Evolutionary conservation across 73 alveolate species (phyloP).

Genomic region (Paraurostyla sp.): DNA sequence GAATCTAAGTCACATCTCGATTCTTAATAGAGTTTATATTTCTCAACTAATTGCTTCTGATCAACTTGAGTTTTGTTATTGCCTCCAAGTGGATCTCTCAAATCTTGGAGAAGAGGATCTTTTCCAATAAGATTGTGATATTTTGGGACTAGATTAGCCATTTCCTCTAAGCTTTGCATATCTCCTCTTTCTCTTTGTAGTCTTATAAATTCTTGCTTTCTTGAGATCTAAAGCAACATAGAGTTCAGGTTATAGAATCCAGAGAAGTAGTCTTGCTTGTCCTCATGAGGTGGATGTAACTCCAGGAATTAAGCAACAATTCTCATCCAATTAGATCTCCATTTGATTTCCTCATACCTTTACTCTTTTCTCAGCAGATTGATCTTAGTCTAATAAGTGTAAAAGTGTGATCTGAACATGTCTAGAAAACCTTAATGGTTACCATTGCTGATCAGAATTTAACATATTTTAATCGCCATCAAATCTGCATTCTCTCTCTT

Average conservation of each 20-base stretch:
- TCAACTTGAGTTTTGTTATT: slow-evolving; percentile 8
- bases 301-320: slow-evolving; percentile 23
- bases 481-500: slow-evolving; percentile 61
- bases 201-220: slow-evolving; percentile 40
- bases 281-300: slow-evolving; percentile 36
- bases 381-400: slow-evolving; percentile 8
- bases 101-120: slow-evolving; percentile 34
- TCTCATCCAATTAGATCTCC: slow-evolving; percentile 56
- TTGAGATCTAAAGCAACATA: not conserved
- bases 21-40: slow-evolving; percentile 18
- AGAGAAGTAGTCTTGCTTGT: slow-evolving; percentile 10
- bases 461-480: slow-evolving; percentile 23
- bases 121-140: slow-evolving; percentile 36
- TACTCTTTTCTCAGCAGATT: slow-evolving; percentile 16
- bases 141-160: slow-evolving; percentile 31
- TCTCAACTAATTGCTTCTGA: slow-evolving; percentile 28
- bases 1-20: slow-evolving; percentile 8
- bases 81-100: slow-evolving; percentile 47
- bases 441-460: not conserved
- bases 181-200: slow-evolving; percentile 39
- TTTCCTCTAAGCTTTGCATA: slow-evolving; percentile 2
- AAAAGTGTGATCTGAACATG: slow-evolving; percentile 34
- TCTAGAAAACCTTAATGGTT: slow-evolving; percentile 31
- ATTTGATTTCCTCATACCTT: slow-evolving; percentile 53
- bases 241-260: slow-evolving; percentile 36